phyloP scores from a whole-genome alignment of 179 eudicot species.

The Silene vulgaris region DNA sequence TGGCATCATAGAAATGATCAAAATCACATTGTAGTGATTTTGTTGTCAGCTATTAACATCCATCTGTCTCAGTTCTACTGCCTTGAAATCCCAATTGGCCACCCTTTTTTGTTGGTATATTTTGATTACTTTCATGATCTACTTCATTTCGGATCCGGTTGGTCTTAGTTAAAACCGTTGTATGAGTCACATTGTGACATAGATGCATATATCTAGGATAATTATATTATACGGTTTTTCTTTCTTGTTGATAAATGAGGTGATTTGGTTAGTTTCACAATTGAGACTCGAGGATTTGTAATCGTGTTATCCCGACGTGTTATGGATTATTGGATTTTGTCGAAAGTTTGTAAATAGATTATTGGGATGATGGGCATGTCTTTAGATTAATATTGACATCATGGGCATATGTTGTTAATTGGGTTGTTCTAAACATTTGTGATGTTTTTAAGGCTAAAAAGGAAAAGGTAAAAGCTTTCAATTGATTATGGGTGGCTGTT shows the following conservation, averaged over 20 bases:
- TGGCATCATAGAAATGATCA: slow-evolving; percentile 26
- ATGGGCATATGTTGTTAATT: slow-evolving; percentile 9
- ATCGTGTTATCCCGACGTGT: no score
- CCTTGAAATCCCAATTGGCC: slow-evolving; percentile 19
- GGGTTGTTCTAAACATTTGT: neutral
- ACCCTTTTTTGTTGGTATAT: slow-evolving; percentile 11
- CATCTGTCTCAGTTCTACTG: slow-evolving; percentile 16
- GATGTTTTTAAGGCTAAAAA: slow-evolving; percentile 16
- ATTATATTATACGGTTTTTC: no score
- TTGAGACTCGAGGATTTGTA: no score
- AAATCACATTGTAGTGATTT: slow-evolving; percentile 16
- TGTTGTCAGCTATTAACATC: neutral
- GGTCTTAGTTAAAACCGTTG: neutral
- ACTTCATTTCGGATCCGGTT: neutral
- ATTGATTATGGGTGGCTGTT: slow-evolving; percentile 22
- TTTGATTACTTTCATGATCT: slow-evolving; percentile 8
- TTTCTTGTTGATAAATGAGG: neutral
- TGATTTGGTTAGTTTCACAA: neutral
- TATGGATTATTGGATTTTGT: neutral
- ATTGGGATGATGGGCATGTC: slow-evolving; percentile 19
- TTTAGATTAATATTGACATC: slow-evolving; percentile 22
- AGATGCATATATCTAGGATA: no score
- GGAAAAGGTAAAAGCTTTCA: slow-evolving; percentile 26
- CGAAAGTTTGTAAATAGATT: neutral
- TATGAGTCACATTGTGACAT: no score